Base-by-base conservation (phyloP, 345 rosid species). In the Sonneratia caseolaris region DNA sequence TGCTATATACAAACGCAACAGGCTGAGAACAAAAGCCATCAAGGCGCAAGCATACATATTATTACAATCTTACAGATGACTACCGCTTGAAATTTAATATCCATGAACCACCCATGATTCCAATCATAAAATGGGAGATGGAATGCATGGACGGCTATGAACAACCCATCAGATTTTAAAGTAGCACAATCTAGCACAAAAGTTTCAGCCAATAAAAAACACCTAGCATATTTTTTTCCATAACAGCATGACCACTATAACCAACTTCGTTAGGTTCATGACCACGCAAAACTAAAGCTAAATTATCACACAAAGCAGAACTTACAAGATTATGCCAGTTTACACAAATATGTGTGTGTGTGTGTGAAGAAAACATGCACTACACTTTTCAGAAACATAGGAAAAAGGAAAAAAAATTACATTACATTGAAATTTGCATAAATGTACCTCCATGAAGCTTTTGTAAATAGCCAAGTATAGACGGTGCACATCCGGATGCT, bases 361-460 rank as follows among this genome's bases (percentile, higher is more conserved):
- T 27, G 32, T 27, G 32, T 27, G 48, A 40, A 43, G 48, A 13
- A 12, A 66, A 22, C 45, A 4, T n/a, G 19, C 1, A 42, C 15
- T 16, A 47, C 14, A 37, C 69, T 38, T 37, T 38, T 3, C 71
- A 73, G 38, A 40, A 35, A 55, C 36, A 65, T n/a, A 64, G 15
- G 38, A 53, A 47, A 36, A 70, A 1, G 37, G 16, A 51, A 3
- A 32, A 32, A 8, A 45, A 65, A 14, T 1, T 7, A 9, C 45
- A 69, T 66, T 14, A 36, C 7, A 12, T 67, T 45, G n/a, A 40
- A 37, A 11, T 61, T 3, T 37, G n/a, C 48, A 51, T 13, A 36
- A 47, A 36, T 64, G 43, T 70, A 84, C 87, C 99, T 95, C 97
- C 97, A 95, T 88, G 81, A 95, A 95, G 82, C 89, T 95, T 81